These are phyloP conservation scores for Fusarium fujikuroi DNA, from an alignment of 2,329 filamentous ascomycete genomes.

Conservation along the genomic window DNA sequence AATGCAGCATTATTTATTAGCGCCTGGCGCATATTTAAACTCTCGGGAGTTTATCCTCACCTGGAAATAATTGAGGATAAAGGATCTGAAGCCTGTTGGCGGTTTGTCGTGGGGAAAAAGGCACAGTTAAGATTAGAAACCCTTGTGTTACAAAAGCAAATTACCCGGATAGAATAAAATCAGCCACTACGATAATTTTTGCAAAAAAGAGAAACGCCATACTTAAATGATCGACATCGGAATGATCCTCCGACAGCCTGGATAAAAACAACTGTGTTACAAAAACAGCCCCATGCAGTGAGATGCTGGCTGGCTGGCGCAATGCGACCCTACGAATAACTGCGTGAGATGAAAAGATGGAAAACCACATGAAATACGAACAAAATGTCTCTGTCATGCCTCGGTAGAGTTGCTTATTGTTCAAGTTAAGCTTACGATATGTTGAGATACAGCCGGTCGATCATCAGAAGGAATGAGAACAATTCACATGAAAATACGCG, in stretches of 20 bases:
- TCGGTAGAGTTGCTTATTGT: background rate
- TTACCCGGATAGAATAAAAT: background rate
- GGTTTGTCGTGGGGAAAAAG: background rate
- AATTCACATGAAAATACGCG: background rate
- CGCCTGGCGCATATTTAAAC: conserved; percentile 1
- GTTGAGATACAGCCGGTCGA: conserved; percentile 9
- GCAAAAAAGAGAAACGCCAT: background rate
- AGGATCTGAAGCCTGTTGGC: background rate
- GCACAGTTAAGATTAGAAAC: background rate
- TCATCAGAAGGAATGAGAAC: conserved; percentile 1
- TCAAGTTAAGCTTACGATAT: conserved; percentile 22
- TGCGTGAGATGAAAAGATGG: conserved; percentile 5
- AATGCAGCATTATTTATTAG: conserved; percentile 6
- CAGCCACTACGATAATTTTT: conserved; percentile 10
- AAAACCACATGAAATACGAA: background rate
- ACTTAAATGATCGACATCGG: conserved; percentile 5
- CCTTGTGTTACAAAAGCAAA: background rate
- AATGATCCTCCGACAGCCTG: conserved; percentile 11
- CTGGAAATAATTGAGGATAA: conserved; percentile 5
- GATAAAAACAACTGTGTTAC: conserved; percentile 2
- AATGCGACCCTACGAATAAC: conserved; percentile 18
- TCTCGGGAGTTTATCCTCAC: conserved; percentile 22
- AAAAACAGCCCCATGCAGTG: background rate
- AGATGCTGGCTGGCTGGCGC: background rate
- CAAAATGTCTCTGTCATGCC: background rate